These are phyloP conservation scores for Saturnispora halmiae DNA, from an alignment of 805 yeast species.

Conservation along the genomic window DNA sequence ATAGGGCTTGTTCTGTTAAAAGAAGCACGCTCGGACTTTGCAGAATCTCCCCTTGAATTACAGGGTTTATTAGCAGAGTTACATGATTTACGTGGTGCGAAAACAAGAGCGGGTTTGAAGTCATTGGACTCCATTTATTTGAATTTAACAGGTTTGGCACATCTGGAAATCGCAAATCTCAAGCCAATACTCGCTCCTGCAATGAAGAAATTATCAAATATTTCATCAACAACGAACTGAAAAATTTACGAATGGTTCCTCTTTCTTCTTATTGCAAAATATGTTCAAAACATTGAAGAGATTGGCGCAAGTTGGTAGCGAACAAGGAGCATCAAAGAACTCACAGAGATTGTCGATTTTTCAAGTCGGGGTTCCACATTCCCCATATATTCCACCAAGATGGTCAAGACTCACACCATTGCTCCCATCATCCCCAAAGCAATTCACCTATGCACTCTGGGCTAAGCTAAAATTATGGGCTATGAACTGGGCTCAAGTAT, in stretches of 20 bases:
- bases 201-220: conserved; percentile 57
- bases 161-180: conserved; percentile 80
- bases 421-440: conserved; percentile 2
- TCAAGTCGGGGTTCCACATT: conserved; percentile 30
- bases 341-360: conserved; percentile 26
- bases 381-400: conserved; percentile 44
- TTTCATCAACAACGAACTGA: conserved; percentile 4
- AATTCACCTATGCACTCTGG: conserved; percentile 31
- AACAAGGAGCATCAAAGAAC: conserved; percentile 10
- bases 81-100: conserved; percentile 71
- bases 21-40: conserved; percentile 67
- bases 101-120: conserved; percentile 69
- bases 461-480: conserved; percentile 62
- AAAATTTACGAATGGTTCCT: conserved; percentile 19
- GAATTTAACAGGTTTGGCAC: conserved; percentile 71
- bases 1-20: conserved; percentile 59
- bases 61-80: conserved; percentile 71
- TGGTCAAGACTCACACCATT: conserved; percentile 35
- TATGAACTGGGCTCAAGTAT: conserved; percentile 50
- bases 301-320: conserved; percentile 7
- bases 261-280: neutral
- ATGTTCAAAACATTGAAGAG: conserved; percentile 8
- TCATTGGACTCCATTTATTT: conserved; percentile 76
- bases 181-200: conserved; percentile 72
- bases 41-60: conserved; percentile 62